Base-by-base conservation (phyloP, 164 flowering plant genomes). In the Nymphaea thermarum region DNA sequence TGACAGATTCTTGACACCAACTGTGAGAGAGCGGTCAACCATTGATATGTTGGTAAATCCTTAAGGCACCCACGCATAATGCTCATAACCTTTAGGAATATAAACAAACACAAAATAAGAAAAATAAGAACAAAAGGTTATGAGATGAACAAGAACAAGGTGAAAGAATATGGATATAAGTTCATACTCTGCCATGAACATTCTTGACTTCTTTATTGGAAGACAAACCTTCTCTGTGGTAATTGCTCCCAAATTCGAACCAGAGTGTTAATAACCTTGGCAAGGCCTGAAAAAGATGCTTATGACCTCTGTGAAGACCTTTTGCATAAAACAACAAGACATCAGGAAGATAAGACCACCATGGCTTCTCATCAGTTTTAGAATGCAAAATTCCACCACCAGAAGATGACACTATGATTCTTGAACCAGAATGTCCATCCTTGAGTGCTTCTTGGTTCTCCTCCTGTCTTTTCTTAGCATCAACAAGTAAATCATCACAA, bases 1-100 rank as follows among this genome's bases (percentile, higher is more conserved):
- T 95, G 99, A 80, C 99, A 95, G 65, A 95, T 87, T 80, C 99
- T 87, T 18, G 99, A 95, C 73, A 95, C 99, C 73, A 95, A 78
- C 81, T 95, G 99, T 68, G 99, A 95, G 63, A 95, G 80, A 69
- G 82, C 94, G 25, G 98, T 83, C 71, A 95, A 74, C 99, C 99
- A 95, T 67, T 90, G 97, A 80, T 92, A 89, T 65, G 90, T 84
- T 14, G 98, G 98, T 80, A 95, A 81, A 81, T 95, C 98, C 77
- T 92, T 92, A 67, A 87, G 81, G 78, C 99, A 95, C 64, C 97
- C 98, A 66, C 99, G 72, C 87, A 92, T 90, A 67, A 92, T 83
- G 70, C 93, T 78, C 87, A 85, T 81, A 53, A 89, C 88, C 99
- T 95, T 79, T 64, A 68, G 64, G 71, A 41, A 11, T 17, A 68